phyloP scores from a whole-genome alignment of 2,329 filamentous ascomycete species.

The Exophiala bonariae region DNA sequence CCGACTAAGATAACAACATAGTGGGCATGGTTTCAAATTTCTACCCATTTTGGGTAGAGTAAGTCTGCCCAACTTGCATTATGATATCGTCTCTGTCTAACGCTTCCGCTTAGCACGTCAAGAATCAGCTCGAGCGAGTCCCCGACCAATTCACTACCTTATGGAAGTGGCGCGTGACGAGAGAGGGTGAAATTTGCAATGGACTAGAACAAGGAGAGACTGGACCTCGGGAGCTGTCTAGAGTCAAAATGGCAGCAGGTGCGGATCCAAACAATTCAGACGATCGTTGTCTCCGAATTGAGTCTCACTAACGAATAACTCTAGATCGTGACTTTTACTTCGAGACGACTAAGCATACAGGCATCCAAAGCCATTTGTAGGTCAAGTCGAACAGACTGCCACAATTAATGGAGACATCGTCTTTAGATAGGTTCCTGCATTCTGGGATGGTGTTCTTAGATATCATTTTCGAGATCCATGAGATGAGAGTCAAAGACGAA shows the following conservation, averaged over 20 bases:
- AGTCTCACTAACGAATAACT: background rate
- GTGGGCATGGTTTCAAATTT: constrained; percentile 35
- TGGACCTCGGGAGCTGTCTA: constrained; percentile 31
- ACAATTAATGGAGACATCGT: too few relatives aligned
- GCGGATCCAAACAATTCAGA: background rate
- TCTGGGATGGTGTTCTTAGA: too few relatives aligned
- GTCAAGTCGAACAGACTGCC: too few relatives aligned
- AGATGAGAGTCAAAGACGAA: too few relatives aligned
- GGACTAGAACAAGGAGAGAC: constrained; percentile 31
- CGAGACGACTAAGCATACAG: background rate
- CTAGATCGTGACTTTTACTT: constrained; percentile 9
- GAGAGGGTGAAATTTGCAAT: constrained; percentile 28
- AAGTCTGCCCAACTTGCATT: background rate
- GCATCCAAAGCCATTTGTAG: background rate
- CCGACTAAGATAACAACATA: background rate
- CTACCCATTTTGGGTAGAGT: constrained; percentile 32
- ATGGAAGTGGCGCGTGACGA: constrained; percentile 29
- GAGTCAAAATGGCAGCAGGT: constrained; percentile 12
- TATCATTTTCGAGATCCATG: too few relatives aligned
- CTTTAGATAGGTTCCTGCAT: too few relatives aligned
- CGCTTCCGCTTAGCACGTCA: constrained; percentile 21
- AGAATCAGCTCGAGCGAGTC: constrained; percentile 27
- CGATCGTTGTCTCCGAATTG: background rate
- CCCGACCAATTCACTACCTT: constrained; percentile 28
- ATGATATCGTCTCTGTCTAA: background rate